Evolutionary conservation across 768 basidiomycete species (phyloP), one percentile per base, ranked within the genome.

Genomic region (Amanita brunnescens): DNA sequence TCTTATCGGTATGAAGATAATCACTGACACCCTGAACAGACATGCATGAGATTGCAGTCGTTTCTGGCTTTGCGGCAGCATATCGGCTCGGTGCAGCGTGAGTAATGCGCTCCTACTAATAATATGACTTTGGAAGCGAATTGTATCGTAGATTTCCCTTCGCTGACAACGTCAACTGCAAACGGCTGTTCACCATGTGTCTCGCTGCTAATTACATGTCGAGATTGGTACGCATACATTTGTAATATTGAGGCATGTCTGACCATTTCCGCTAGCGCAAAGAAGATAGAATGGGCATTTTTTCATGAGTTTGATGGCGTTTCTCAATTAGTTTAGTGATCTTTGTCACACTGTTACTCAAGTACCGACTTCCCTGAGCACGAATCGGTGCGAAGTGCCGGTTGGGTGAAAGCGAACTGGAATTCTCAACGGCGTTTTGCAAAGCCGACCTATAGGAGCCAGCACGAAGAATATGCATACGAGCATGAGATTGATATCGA

Each of bases 41-140:
- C 52, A 68, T 68, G 65, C 65, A 70, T 50, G 68, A 70, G 52
- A 68, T 70, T 30, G 70, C 64, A 2, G 64, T 72, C n/a, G 63
- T 65, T 4, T 70, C 69, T 6, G 69, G 70, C 4, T 61, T 72
- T 38, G 65, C 64, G 7, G 70, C 67, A 18, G 70, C 69, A 13
- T 71, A 71, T 52, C 59, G 59, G 43, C 58, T 72, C 9, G 69
- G 69, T n/a, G 68, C 70, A 7, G 45, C 59, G 63, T 70, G 61
- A 39, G 62, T 58, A 26, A 20, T 47, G 35, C 12, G 20, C 7
- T n/a, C 8, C 14, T 14, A 3, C 23, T 23, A 16, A 8, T 23
- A 16, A 8, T 24, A 18, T n/a, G 33, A 2, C 34, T 29, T 26
- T n/a, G 8, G n/a, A 23, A 14, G 23, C 12, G 5, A 10, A 39